Evolutionary conservation across 805 yeast species (phyloP), one percentile per base, ranked within the genome.

Genomic region (Zygoascus bituminiphila): DNA sequence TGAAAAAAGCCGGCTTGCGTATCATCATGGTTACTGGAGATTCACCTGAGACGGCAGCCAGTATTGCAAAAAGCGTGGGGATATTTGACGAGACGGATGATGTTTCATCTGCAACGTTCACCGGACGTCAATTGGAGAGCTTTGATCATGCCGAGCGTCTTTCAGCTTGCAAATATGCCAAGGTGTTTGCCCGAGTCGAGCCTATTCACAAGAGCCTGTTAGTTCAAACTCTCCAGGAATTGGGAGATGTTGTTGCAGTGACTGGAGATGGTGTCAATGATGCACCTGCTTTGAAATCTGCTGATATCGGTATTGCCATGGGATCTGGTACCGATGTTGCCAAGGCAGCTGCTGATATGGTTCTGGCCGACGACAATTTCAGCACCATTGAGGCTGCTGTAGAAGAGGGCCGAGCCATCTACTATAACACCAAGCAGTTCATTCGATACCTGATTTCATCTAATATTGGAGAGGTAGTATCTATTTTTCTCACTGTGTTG

Each of bases 241-340:
- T 58, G 19, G 73, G 76, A 20, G 76, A 74, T 48, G 70, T 73
- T 58, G 79, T 76, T 46, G 82, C 79, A 6, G 78, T 77, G 82
- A 74, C 78, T 5, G 79, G 79, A 37, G 82, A 77, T 60, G 82
- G 82, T 47, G 81, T 77, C 35, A 77, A 77, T 60, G 82, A 77
- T 61, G 77, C 81, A 0, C 81, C 82, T 8, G 78, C 82, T 5
- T 63, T 77, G 57, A 76, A 75, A 57, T 73, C 68, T 51, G 81
- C 82, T 2, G 81, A 77, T 59, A 77, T 77, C 49, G 82, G 82
- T 48, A 70, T 77, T 57, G 77, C 81, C 2, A 77, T 77, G 80
- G 81, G 81, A 1, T 72, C 77, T 44, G 82, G 81, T 12, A 75
- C 81, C 1, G 82, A 77, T 60, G 81, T 77, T 20, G 82, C 82